Evolutionary conservation across 2,329 filamentous ascomycete genomes (phyloP), one percentile per base, ranked within the genome.

Genomic region (Neurospora sp.): DNA sequence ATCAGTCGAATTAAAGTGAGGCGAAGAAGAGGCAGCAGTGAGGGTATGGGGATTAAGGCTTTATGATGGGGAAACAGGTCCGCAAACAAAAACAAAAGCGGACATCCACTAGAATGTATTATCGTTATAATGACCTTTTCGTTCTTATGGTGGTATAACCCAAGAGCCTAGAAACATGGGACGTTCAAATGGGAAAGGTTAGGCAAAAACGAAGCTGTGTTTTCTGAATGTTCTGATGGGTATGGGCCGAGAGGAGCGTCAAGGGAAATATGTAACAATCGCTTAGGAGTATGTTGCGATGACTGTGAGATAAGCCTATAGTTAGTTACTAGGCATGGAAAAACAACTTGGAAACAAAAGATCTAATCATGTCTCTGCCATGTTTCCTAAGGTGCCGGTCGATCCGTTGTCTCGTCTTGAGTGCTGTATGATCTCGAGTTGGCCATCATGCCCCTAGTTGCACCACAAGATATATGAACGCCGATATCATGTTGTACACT

Each of bases 1-100:
- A 88, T 74, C 86, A 94, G 81, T 81, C 85, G 74, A 82, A 85
- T 74, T 86, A 84, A 77, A 73, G 28, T n/a, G 38, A 57, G 23
- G 46, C 12, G 12, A 33, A 6, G 19, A 23, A 33, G 12, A 17
- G 15, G 6, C 11, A 57, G 46, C 8, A 8, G 2, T 17, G 46
- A 57, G 46, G 46, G 19, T 57, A 6, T 33, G 46, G 23, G 46
- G 23, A 17, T 33, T 17, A 33, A 57, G 46, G 23, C 46, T 57
- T 33, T 33, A 33, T 33, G 46, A 33, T 33, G 3, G 23, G 46
- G 23, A 57, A 33, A 57, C 23, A 4, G 46, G 46, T 57, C 46
- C 15, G 46, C 46, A 33, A 17, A 15, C 6, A 33, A 57, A 57
- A 57, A 33, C 12, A 17, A 33, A 28, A 15, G 46, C 46, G 23